Evolutionary conservation across 768 basidiomycete genomes (phyloP), one percentile per base, ranked within the genome.

Genomic region (Boletus coccyginus): DNA sequence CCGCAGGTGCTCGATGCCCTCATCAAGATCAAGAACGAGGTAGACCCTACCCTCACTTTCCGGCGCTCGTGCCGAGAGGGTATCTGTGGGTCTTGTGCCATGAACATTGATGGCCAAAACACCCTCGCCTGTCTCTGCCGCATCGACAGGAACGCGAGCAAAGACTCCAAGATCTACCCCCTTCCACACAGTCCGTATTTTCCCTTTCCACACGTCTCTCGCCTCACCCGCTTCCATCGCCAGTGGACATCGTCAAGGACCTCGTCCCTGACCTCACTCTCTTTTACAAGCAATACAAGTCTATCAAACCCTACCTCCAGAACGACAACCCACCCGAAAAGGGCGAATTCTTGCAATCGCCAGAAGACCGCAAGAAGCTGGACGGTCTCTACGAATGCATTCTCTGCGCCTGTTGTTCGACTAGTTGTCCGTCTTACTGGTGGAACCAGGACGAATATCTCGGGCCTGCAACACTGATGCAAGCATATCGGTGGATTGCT

Each of bases 281-380:
- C 61, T 95, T 95, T 83, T 95, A 94, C 86, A 98, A 98, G 74
- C 97, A 99, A 72, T 98, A 99, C 90, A 98, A 98, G 77, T 95
- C 94, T 17, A 96, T 99, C 73, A 87, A 99, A 73, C 96, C 96
- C 6, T 98, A 87, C 80, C 82, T 98, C 38, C 88, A 96, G 79
- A 94, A 94, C 74, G 89, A 94, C 72, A 92, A 90, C 73, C 88
- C 88, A 0, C 94, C 94, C 3, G 90, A 80, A 61, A 75, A 85
- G 58, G 84, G 85, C 57, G 96, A 99, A 75, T 88, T 85, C 80
- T 77, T 96, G 52, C 97, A 98, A 75, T 89, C 92, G 12, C 84
- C 75, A 27, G 95, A 92, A 65, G 94, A 99, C 70, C 85, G 96
- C 68, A 86, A 85, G 80, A 98, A 98, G 75, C 86, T 99, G 17